Conservation (phyloP, 2,329 filamentous ascomycete genomes). For the Trichoderma sp. region DNA sequence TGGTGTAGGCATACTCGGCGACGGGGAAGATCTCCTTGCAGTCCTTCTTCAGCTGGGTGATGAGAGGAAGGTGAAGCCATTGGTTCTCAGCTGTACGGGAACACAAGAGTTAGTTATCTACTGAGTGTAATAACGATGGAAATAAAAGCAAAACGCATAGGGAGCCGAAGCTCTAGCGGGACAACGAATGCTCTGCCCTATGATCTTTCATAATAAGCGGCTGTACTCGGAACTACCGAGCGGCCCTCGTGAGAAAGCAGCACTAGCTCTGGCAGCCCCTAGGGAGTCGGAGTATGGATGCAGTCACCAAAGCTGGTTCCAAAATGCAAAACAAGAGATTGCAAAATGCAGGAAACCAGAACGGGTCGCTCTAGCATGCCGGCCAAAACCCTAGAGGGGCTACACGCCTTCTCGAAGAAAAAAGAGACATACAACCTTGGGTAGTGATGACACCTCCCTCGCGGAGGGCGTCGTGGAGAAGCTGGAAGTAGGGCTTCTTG, state of each 20-base stretch:
- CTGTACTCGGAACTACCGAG: constrained; percentile 41
- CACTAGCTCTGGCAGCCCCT: constrained; percentile 43
- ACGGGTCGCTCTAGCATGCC: constrained; percentile 29
- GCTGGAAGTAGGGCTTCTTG: constrained; percentile 98
- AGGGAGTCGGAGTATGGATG: constrained; percentile 30
- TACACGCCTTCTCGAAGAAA: constrained; percentile 49
- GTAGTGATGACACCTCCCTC: constrained; percentile 98
- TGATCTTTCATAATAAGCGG: not conserved
- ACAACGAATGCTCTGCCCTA: not conserved
- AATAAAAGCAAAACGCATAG: not conserved
- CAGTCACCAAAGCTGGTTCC: constrained; percentile 5
- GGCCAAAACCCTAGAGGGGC: constrained; percentile 37
- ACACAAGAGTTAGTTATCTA: constrained; percentile 1
- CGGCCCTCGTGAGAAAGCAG: constrained; percentile 40
- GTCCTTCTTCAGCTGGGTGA: constrained; percentile 92
- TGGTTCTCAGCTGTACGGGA: constrained; percentile 85
- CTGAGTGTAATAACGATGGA: not conserved
- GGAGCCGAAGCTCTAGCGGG: not conserved
- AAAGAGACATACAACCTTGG: constrained; percentile 98
- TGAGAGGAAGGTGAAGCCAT: constrained; percentile 95
- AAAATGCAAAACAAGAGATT: not conserved
- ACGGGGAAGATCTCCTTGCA: constrained; percentile 97
- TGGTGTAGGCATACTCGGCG: constrained; percentile 98
- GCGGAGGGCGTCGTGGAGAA: constrained; percentile 83
- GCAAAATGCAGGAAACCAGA: constrained; percentile 8